Conservation (phyloP, 192 early-diverging fungal species). For the Blastocladiella britannica region DNA sequence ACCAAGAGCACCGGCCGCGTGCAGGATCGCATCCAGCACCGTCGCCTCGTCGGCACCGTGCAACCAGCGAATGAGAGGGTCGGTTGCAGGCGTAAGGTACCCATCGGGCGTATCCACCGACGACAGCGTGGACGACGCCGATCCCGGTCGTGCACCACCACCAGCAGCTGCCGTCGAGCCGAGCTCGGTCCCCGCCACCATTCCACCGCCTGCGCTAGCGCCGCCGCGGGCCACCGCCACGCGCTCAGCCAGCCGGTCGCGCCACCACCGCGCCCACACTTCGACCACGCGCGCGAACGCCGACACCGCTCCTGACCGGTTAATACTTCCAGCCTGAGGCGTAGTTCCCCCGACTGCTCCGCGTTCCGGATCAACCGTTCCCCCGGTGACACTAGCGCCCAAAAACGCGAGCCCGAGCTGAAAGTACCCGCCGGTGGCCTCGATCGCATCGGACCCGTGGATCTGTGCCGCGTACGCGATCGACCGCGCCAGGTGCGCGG, state of each 20-base stretch:
- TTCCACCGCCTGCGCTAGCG: neutral
- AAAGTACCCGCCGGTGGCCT: slow-evolving; percentile 30
- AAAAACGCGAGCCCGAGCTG: slow-evolving; percentile 14
- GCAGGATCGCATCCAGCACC: neutral
- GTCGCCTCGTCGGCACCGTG: neutral
- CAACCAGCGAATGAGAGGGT: too few species aligned
- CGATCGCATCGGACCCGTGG: slow-evolving; percentile 19
- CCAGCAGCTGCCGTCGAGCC: too few species aligned
- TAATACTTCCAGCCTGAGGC: too few species aligned
- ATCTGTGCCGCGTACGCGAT: slow-evolving; percentile 21
- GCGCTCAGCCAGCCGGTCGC: neutral
- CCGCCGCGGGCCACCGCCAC: neutral
- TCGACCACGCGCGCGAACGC: neutral
- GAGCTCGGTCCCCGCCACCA: neutral
- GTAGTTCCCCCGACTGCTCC: too few species aligned
- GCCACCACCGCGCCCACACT: neutral
- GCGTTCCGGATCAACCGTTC: too few species aligned
- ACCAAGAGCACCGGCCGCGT: neutral
- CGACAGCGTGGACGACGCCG: too few species aligned
- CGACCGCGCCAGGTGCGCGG: slow-evolving; percentile 19
- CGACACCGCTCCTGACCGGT: neutral
- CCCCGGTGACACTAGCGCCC: too few species aligned
- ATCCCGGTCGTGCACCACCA: too few species aligned
- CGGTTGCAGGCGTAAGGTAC: too few species aligned
- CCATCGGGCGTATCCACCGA: too few species aligned